Base-by-base conservation (phyloP, 768 basidiomycete species). In the Lactarius tabidus region DNA sequence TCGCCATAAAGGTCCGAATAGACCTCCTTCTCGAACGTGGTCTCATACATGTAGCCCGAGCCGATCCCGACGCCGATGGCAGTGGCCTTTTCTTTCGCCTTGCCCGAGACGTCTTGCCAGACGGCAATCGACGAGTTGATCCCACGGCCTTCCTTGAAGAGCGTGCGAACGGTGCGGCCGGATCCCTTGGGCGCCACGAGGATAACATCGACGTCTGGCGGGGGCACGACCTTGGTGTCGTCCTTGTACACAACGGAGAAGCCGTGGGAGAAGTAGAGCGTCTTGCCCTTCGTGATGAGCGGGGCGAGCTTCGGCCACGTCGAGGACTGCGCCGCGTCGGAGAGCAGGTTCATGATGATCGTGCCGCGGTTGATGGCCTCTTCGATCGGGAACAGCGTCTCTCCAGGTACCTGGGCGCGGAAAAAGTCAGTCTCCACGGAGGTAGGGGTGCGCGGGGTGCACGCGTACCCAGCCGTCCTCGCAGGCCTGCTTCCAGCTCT, bases 221-320 rank as follows among this genome's bases (percentile, higher is more conserved):
- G 97, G 67, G 94, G 91, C 62, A 95, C 72, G 70, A 99, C 94
- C 63, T 95, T 84, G 70, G 97, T 99, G 78, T 97, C 93, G 7
- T 99, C 86, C 84, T 95, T 93, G 87, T 89, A 99, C 61, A 99
- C 94, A 70, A 98, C 85, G 69, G 96, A 98, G 89, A 99, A 99
- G 73, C 97, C 97, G 77, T 99, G 97, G 7, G 96, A 94, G 84
- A 99, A 99, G 88, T 99, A 99, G 69, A 99, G 90, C n/a, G 97
- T 99, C 85, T 99, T 98, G 81, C 93, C 97, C 85, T 95, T 93
- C 78, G 95, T 98, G 82, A 98, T 95, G 74, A 98, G 87, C 62
- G 97, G 96, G 52, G 86, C 89, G 72, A 99, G 71, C 60, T 83
- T 80, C 43, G 89, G 81, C 97, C 97, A 99, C 35, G 95, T 98